Evolutionary conservation across 768 basidiomycete species (phyloP).

Genomic region (Udeniomyces megalosporus): DNA sequence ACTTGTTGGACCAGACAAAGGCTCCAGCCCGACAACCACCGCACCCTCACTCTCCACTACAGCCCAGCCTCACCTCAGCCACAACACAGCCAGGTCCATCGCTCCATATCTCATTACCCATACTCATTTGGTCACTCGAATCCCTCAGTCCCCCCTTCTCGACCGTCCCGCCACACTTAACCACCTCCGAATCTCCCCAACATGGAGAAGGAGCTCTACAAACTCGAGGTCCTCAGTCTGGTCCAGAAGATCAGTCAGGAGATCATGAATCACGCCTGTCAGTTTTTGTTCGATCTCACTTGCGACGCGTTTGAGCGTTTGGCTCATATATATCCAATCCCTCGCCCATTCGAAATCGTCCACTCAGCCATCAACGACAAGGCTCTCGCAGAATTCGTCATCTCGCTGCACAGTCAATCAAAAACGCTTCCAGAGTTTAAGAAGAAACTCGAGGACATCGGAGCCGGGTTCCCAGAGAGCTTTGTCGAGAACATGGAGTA

Average conservation of each 20-base stretch:
- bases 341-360: background rate
- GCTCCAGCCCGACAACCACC: too few relatives aligned
- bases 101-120: too few relatives aligned
- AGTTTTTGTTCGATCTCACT: background rate
- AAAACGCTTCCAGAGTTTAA: conserved; percentile 69
- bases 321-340: background rate
- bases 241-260: conserved; percentile 86
- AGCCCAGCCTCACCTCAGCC: too few relatives aligned
- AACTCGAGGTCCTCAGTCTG: conserved; percentile 81
- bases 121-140: background rate
- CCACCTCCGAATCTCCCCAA: background rate
- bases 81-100: too few relatives aligned
- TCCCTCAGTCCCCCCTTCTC: background rate
- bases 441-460: conserved; percentile 53
- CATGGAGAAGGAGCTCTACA: conserved; percentile 50
- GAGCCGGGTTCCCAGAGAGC: conserved; percentile 72
- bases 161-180: background rate
- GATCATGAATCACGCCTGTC: conserved; percentile 58
- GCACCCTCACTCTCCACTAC: too few relatives aligned
- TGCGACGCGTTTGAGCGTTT: background rate
- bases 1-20: too few relatives aligned
- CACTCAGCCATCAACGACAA: conserved; percentile 63
- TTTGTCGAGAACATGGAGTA: conserved; percentile 76
- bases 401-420: conserved; percentile 69
- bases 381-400: conserved; percentile 85